Evolutionary conservation across 495 filamentous ascomycete species (phyloP).

Genomic region (Penicillium manginii): DNA sequence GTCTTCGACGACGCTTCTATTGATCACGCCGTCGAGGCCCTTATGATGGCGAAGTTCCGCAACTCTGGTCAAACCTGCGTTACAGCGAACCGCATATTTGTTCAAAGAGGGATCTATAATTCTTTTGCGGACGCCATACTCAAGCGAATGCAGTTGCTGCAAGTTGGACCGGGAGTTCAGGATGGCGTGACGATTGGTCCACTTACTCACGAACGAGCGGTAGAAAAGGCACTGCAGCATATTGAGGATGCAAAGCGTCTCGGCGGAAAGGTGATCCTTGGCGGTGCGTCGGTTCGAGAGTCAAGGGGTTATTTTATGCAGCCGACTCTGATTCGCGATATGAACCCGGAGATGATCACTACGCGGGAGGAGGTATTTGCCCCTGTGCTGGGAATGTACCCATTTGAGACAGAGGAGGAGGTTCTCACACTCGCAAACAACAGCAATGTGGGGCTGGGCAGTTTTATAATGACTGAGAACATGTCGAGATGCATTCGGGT

Average conservation of each 20-base stretch:
- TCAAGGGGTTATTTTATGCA: slow-evolving; percentile 63
- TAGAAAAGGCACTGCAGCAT: slow-evolving; percentile 71
- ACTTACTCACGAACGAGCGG: slow-evolving; percentile 70
- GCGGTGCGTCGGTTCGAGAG: slow-evolving; percentile 13
- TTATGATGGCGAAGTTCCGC: slow-evolving; percentile 62
- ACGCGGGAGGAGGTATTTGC: slow-evolving; percentile 37
- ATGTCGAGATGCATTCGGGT: slow-evolving; percentile 26
- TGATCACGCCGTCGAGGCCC: slow-evolving; percentile 73
- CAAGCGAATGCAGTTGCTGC: slow-evolving; percentile 66
- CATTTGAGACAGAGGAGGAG: slow-evolving; percentile 34
- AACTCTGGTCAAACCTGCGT: slow-evolving; percentile 57
- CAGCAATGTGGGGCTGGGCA: slow-evolving; percentile 35
- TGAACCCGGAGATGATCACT: slow-evolving; percentile 53
- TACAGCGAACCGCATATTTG: slow-evolving; percentile 70
- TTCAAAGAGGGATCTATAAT: slow-evolving; percentile 37
- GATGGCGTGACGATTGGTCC: slow-evolving; percentile 71
- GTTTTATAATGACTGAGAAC: slow-evolving; percentile 34
- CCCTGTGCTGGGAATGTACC: slow-evolving; percentile 28
- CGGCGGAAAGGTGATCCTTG: slow-evolving; percentile 27
- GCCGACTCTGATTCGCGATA: slow-evolving; percentile 69
- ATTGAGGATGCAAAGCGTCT: slow-evolving; percentile 68
- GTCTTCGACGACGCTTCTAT: slow-evolving; percentile 86
- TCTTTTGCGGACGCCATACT: slow-evolving; percentile 52
- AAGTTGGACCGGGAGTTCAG: slow-evolving; percentile 70
- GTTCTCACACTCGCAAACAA: slow-evolving; percentile 30